These are phyloP conservation scores for Aspergillus cristatus DNA, from an alignment of 495 filamentous ascomycete species.

Conservation along the genomic window DNA sequence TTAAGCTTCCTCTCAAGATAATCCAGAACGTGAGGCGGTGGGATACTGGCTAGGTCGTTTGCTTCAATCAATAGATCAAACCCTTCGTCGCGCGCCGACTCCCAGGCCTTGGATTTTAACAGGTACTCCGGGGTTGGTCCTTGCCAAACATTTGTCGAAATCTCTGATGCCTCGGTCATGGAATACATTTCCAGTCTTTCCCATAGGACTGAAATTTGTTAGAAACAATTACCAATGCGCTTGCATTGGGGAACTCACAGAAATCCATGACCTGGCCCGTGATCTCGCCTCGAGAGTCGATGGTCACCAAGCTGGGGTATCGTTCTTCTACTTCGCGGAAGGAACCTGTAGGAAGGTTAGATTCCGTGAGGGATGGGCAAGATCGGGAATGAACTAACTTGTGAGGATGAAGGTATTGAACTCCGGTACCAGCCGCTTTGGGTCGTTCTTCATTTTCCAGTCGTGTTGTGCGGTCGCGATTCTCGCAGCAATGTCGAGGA, in stretches of 20 bases:
- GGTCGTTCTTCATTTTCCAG: constrained; percentile 58
- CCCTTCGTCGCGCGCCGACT: constrained; percentile 20
- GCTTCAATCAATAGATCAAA: constrained; percentile 79
- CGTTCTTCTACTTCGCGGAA: constrained; percentile 68
- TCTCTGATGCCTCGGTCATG: constrained; percentile 86
- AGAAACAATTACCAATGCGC: too few species aligned
- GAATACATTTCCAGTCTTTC: constrained; percentile 86
- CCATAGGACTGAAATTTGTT: constrained; percentile 52
- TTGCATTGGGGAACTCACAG: constrained; percentile 45
- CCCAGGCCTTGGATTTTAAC: constrained; percentile 12
- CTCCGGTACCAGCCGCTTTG: constrained; percentile 43
- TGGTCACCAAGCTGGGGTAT: constrained; percentile 60
- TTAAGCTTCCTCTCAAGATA: constrained; percentile 50
- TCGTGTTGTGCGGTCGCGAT: constrained; percentile 66
- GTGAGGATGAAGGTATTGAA: constrained; percentile 82
- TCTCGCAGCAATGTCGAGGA: constrained; percentile 58
- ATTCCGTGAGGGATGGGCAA: neutral
- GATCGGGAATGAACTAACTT: constrained; percentile 35
- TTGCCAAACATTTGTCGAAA: constrained; percentile 80
- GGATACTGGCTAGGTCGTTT: constrained; percentile 66
- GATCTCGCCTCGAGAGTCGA: constrained; percentile 61
- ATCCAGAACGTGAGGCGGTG: constrained; percentile 44
- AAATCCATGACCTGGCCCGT: constrained; percentile 85
- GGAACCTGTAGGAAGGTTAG: constrained; percentile 37
- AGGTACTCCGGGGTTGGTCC: constrained; percentile 75